Evolutionary conservation across 1,139 yeast species (phyloP).

Genomic region (Pichia terricola): DNA sequence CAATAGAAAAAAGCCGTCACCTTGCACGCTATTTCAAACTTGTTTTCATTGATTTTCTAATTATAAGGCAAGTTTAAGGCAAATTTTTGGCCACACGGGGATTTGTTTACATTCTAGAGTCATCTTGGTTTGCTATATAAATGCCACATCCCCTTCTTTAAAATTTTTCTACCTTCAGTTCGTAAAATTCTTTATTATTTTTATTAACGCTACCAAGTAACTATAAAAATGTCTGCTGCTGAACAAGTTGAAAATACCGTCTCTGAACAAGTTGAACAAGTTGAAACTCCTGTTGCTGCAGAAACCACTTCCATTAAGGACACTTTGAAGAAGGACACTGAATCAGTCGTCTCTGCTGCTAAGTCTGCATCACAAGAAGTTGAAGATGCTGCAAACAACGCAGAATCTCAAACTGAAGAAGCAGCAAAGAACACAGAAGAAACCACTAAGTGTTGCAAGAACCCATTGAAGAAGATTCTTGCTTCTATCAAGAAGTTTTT

Average conservation of each 20-base stretch:
- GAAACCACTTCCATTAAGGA: slow-evolving; percentile 8
- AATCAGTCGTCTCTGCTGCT: slow-evolving; percentile 6
- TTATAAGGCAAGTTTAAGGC: no score
- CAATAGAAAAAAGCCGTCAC: no score
- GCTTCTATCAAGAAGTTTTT: slow-evolving; percentile 12
- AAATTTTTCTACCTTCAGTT: no score
- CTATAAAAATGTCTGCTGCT: slow-evolving; percentile 4
- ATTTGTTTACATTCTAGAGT: no score
- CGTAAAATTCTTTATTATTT: no score
- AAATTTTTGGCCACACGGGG: no score
- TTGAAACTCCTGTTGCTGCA: slow-evolving; percentile 5
- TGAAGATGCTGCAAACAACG: slow-evolving; percentile 9
- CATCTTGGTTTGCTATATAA: no score
- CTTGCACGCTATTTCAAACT: no score
- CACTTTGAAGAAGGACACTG: slow-evolving; percentile 11
- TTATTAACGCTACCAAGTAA: no score
- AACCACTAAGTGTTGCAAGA: slow-evolving; percentile 12
- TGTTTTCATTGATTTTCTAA: no score
- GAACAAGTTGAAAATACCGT: slow-evolving; percentile 3
- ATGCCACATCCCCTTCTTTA: no score
- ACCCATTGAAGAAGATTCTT: slow-evolving; percentile 10
- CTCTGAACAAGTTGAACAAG: not conserved
- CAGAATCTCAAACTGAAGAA: slow-evolving; percentile 10
- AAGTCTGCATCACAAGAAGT: slow-evolving; percentile 9
- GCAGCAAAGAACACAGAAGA: slow-evolving; percentile 2